A percentile compares a stretch with the other conserved stretches of the same genome.
These are phyloP conservation scores for Colletotrichum liriopes DNA, from an alignment of 2,329 filamentous ascomycete species.

Conservation along the genomic window DNA sequence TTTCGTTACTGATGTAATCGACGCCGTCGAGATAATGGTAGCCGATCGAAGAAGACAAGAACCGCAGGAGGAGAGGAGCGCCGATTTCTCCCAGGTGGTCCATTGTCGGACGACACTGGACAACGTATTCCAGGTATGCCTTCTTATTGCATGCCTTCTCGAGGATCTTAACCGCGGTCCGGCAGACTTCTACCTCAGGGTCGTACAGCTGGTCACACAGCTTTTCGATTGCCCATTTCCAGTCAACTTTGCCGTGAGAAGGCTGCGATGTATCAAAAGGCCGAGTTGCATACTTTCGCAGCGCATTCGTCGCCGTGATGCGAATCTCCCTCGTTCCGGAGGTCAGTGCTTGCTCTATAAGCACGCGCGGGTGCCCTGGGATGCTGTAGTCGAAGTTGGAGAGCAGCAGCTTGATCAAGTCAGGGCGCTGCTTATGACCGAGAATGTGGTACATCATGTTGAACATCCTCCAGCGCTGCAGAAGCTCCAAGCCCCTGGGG, in stretches of 20 bases:
- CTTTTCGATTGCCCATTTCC: constrained; percentile 95
- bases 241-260: constrained; percentile 65
- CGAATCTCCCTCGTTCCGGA: constrained; percentile 92
- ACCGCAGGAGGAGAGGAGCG: constrained; percentile 90
- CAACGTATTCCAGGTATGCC: constrained; percentile 92
- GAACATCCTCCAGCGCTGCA: constrained; percentile 97
- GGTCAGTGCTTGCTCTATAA: constrained; percentile 94
- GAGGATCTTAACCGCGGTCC: constrained; percentile 95
- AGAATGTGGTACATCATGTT: constrained; percentile 99
- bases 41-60: constrained; percentile 94
- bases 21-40: constrained; percentile 97
- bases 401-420: constrained; percentile 90
- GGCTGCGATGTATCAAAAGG: constrained; percentile 56
- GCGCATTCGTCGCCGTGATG: constrained; percentile 88
- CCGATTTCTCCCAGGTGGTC: constrained; percentile 98
- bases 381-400: constrained; percentile 94
- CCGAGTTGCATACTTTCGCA: constrained; percentile 87
- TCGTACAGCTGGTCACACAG: constrained; percentile 99
- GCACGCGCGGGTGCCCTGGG: constrained; percentile 89
- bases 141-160: constrained; percentile 98
- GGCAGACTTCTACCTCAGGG: constrained; percentile 95
- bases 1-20: constrained; percentile 99
- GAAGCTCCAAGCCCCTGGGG: constrained; percentile 85
- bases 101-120: constrained; percentile 93
- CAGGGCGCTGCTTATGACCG: constrained; percentile 90